Base-by-base conservation (phyloP, 1,139 yeast species). In the Keqinozyma sinolaborantium region DNA sequence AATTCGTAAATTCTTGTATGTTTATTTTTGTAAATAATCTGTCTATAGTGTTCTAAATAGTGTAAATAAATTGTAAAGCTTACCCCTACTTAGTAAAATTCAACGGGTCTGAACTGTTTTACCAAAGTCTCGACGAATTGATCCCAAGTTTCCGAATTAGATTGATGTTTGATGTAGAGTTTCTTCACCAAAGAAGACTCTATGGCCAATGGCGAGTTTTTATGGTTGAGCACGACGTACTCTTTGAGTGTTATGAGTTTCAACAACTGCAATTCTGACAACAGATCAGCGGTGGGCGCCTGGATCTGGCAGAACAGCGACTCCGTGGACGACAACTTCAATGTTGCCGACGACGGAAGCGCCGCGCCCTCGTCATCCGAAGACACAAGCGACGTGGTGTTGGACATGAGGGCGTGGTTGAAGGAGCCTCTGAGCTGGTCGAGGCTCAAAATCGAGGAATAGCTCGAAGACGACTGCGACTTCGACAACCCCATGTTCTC, bases 201-300 rank as follows among this genome's bases (percentile, higher is more conserved):
- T 6, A 52, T 37, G 2, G 52, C 61, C 23, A 42, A 43, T 2
- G 37, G 36, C 20, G 33, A 31, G 5, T 38, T 43, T 4, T 44
- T 40, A 3, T 38, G 15, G 3, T 21, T 15, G 5, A 35, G 38
- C 3, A 51, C 34, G 18, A 66, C 42, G 21, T 40, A 51, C 25
- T 64, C 66, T 34, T 53, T 63, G 12, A 61, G 32, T 0, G 67
- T 47, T 10, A 58, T 48, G 47, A 53, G 55, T 37, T 51, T 56
- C 24, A 65, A 48, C 10, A 65, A 42, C 11, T 49, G 47, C 11
- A 53, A 30, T 36, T 58, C 64, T n/a, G 30, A 18, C 10, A 18
- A 7, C 7, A 10, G 7, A 7, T 7, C 7, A 18, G 21, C 21
- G n/a, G n/a, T n/a, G n/a, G 15, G 29, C 31, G 25, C 10, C 38